phyloP scores from a whole-genome alignment of 495 filamentous ascomycete species.

The Sabuloglossum arenarium region DNA sequence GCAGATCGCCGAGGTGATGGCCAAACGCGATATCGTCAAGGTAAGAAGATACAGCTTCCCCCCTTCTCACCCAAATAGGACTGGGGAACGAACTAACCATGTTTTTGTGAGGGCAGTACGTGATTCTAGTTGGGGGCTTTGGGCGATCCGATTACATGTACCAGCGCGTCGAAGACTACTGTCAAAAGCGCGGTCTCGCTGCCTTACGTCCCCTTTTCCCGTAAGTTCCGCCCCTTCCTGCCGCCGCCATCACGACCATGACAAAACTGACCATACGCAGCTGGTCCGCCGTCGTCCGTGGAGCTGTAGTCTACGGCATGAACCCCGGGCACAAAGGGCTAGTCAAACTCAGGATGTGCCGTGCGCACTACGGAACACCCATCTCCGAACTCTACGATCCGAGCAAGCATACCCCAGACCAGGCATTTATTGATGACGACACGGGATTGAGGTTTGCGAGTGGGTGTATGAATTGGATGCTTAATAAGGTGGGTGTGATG shows the following conservation, averaged over 20 bases:
- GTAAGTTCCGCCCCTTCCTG: neutral
- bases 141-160: neutral
- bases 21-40: neutral
- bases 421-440: neutral
- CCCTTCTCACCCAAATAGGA: no score
- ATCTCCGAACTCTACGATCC: neutral
- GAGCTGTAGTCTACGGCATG: constrained; percentile 3
- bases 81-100: no score
- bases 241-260: no score
- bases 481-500: neutral
- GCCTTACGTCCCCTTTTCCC: neutral
- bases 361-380: neutral
- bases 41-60: no score
- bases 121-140: neutral
- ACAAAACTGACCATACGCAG: no score
- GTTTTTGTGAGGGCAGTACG: neutral
- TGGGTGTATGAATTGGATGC: neutral
- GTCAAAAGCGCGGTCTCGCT: neutral
- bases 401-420: neutral
- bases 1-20: neutral
- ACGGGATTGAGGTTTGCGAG: neutral
- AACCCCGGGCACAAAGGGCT: neutral
- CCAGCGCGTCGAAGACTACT: neutral
- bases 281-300: constrained; percentile 10
- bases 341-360: neutral